Evolutionary conservation across 2,329 filamentous ascomycete species (phyloP).

Genomic region (Pseudonectria buxi): DNA sequence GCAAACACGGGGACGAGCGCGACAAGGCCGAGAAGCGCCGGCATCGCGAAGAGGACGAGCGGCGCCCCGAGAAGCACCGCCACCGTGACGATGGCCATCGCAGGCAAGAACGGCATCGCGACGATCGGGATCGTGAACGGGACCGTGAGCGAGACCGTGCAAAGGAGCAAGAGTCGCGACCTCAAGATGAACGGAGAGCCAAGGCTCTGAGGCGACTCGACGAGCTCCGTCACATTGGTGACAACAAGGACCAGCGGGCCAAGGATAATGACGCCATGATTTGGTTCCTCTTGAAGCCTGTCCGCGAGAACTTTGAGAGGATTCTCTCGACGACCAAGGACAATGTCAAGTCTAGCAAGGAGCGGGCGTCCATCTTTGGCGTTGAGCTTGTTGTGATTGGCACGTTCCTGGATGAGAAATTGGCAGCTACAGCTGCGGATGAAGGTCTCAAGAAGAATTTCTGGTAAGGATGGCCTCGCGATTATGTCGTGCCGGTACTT

Average conservation of each 20-base stretch:
- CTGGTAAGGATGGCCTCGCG: slow-evolving; percentile 34
- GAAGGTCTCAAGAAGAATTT: slow-evolving; percentile 41
- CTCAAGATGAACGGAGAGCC: slow-evolving; percentile 34
- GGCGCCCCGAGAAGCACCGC: slow-evolving; percentile 11
- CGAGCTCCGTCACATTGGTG: slow-evolving; percentile 39
- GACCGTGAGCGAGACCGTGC: slow-evolving; percentile 19
- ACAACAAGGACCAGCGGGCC: slow-evolving; percentile 43
- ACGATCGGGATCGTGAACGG: slow-evolving; percentile 12
- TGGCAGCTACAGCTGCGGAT: slow-evolving; percentile 35
- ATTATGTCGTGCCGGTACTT: slow-evolving; percentile 12
- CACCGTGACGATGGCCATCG: slow-evolving; percentile 14
- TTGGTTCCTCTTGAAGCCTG: slow-evolving; percentile 48
- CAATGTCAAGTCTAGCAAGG: slow-evolving; percentile 54
- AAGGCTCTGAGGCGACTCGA: slow-evolving; percentile 35
- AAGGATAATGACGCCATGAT: slow-evolving; percentile 41
- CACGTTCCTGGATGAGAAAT: slow-evolving; percentile 48
- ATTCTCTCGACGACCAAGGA: slow-evolving; percentile 57
- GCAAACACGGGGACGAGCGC: slow-evolving; percentile 25
- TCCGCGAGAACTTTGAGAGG: slow-evolving; percentile 52
- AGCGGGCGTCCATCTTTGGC: slow-evolving; percentile 55
- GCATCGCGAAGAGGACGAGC: slow-evolving; percentile 16
- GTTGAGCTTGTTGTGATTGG: slow-evolving; percentile 55
- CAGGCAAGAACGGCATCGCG: slow-evolving; percentile 3
- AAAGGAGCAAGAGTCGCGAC: slow-evolving; percentile 21
- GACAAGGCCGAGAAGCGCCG: too few species aligned